phyloP scores from a whole-genome alignment of 495 filamentous ascomycete species.

The Aspergillus sparsus region DNA sequence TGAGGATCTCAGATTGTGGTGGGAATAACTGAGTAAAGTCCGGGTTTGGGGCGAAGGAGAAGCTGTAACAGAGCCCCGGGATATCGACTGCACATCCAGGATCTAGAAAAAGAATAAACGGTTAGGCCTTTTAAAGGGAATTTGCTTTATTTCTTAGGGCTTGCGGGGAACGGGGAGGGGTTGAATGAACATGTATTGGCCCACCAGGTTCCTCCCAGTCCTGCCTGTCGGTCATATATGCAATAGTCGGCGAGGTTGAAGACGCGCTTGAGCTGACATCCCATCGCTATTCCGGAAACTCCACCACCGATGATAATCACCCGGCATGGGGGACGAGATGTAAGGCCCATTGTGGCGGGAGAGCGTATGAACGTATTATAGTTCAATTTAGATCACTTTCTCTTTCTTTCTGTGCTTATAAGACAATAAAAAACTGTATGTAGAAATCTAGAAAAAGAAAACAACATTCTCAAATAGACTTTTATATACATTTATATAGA shows the following conservation, averaged over 20 bases:
- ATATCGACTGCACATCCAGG: slow-evolving; percentile 33
- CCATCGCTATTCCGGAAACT: slow-evolving; percentile 32
- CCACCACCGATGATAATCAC: slow-evolving; percentile 35
- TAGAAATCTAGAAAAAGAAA: no score
- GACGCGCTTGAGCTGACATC: slow-evolving; percentile 26
- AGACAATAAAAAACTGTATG: no score
- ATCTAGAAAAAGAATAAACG: slow-evolving; percentile 14
- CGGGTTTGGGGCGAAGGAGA: slow-evolving; percentile 33
- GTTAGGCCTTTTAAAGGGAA: no score
- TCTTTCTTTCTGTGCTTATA: no score
- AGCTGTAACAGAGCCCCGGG: slow-evolving; percentile 30
- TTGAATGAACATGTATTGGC: slow-evolving; percentile 28
- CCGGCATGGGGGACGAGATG: slow-evolving; percentile 14
- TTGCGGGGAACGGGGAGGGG: slow-evolving; percentile 1
- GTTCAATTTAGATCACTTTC: no score
- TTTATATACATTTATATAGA: no score
- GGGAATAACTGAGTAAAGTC: slow-evolving; percentile 30
- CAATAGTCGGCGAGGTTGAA: slow-evolving; percentile 27
- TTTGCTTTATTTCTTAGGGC: slow-evolving; percentile 1
- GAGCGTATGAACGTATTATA: not conserved
- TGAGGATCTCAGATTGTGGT: slow-evolving; percentile 15
- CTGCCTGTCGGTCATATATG: slow-evolving; percentile 30
- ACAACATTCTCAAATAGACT: no score
- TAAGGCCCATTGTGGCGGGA: slow-evolving; percentile 2
- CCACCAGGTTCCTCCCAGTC: slow-evolving; percentile 32